A percentile compares a stretch with the other conserved stretches of the same genome.
Conservation (phyloP, 495 filamentous ascomycete genomes). For the Viridothelium virens region DNA sequence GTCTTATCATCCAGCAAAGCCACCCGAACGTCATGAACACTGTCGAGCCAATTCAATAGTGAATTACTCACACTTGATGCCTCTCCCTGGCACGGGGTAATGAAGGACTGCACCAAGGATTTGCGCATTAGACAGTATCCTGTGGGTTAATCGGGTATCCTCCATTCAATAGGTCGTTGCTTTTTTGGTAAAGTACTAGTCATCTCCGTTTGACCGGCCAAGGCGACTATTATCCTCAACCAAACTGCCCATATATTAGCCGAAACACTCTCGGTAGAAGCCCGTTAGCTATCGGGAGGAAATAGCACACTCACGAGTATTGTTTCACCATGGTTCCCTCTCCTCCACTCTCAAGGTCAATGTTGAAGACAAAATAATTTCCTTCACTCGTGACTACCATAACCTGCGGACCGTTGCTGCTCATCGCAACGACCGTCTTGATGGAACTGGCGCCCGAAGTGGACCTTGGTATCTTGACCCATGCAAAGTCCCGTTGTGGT, state of each 20-base stretch:
- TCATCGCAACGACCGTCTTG: constrained; percentile 90
- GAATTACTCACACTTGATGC: no score
- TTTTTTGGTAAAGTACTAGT: not conserved
- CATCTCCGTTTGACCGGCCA: not conserved
- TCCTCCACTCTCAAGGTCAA: constrained; percentile 92
- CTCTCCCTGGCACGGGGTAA: no score
- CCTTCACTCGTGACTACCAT: constrained; percentile 98
- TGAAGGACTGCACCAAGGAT: no score
- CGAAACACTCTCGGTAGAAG: no score
- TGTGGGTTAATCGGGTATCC: not conserved
- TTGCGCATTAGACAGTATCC: no score
- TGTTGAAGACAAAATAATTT: constrained; percentile 86
- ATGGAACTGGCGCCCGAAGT: constrained; percentile 41
- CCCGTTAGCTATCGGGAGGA: not conserved
- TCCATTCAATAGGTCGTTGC: not conserved
- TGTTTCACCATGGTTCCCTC: constrained; percentile 86
- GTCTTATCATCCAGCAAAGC: no score
- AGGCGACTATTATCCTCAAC: constrained; percentile 3
- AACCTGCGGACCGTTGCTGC: constrained; percentile 81
- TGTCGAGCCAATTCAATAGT: no score
- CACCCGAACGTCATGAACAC: no score
- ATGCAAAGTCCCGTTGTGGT: constrained; percentile 88
- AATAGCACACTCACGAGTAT: constrained; percentile 44
- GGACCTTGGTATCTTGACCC: constrained; percentile 80
- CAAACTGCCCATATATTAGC: not conserved